Percentiles rank a stretch among this genome's conserved stretches.
These are phyloP conservation scores for Leccinum aurantiacum DNA, from an alignment of 768 basidiomycete species.

Conservation along the genomic window DNA sequence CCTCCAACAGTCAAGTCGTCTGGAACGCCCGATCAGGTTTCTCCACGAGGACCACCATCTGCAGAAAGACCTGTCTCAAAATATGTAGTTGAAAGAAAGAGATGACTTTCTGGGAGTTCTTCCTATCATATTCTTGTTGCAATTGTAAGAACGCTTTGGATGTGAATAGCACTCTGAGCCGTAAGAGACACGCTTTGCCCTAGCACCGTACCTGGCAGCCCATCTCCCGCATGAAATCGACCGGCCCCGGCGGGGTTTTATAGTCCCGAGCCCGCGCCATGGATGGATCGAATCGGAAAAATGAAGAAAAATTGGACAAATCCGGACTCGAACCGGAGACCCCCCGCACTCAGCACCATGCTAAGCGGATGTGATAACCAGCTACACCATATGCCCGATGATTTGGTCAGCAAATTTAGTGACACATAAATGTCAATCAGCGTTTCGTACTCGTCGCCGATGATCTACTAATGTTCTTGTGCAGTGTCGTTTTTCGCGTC, in stretches of 20 bases:
- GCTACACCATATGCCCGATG: slow-evolving; percentile 39
- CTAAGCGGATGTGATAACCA: slow-evolving; percentile 43
- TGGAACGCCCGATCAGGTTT: slow-evolving; percentile 11
- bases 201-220: background rate
- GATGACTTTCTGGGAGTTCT: background rate
- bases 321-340: slow-evolving; percentile 42
- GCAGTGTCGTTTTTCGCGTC: slow-evolving; percentile 54
- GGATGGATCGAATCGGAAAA: too few relatives aligned
- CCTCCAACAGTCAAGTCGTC: slow-evolving; percentile 26
- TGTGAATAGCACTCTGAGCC: background rate
- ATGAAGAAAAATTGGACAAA: slow-evolving; percentile 30
- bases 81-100: slow-evolving; percentile 36
- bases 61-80: slow-evolving; percentile 27
- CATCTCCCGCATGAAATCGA: background rate
- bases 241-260: too few relatives aligned
- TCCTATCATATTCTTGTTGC: background rate
- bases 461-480: slow-evolving; percentile 13
- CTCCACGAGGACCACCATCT: background rate
- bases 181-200: background rate
- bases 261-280: too few relatives aligned
- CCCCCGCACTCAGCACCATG: slow-evolving; percentile 36
- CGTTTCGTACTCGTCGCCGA: background rate
- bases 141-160: background rate
- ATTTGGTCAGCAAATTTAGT: background rate
- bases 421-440: background rate